Conservation (phyloP, 208 protist genomes). For the Crithidia bombi region DNA sequence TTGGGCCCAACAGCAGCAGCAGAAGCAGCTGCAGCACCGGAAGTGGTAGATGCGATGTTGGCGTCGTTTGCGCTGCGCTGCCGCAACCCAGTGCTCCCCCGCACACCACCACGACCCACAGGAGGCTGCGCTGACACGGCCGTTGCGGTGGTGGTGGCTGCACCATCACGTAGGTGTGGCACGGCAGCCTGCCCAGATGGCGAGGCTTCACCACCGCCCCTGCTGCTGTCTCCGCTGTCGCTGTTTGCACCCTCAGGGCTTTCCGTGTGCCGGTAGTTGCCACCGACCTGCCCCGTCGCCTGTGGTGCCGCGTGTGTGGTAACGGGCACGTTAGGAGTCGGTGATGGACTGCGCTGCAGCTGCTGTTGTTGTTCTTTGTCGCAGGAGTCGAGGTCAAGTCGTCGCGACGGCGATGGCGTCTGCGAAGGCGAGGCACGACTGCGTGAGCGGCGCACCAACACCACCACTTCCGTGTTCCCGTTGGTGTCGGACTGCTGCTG, state of each 20-base stretch:
- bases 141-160: background rate
- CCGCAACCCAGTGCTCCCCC: background rate
- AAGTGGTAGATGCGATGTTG: background rate
- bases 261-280: background rate
- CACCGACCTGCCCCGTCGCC: background rate
- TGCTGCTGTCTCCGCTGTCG: background rate
- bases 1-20: no score
- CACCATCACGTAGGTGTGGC: no score
- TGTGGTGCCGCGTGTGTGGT: background rate
- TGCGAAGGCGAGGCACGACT: conserved; percentile 11
- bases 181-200: background rate
- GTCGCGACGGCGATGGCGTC: background rate
- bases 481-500: background rate
- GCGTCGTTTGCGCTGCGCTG: conserved; percentile 15
- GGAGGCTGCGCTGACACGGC: no score
- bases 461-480: conserved; percentile 21
- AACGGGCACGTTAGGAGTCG: background rate
- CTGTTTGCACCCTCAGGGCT: background rate
- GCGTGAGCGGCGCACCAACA: conserved; percentile 26
- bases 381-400: conserved; percentile 2
- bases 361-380: background rate
- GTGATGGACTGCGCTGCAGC: conserved; percentile 14
- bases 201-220: background rate
- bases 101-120: background rate
- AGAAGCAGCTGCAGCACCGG: background rate